Evolutionary conservation across 495 filamentous ascomycete species (phyloP).

Genomic region (Penicillium chermesinum): DNA sequence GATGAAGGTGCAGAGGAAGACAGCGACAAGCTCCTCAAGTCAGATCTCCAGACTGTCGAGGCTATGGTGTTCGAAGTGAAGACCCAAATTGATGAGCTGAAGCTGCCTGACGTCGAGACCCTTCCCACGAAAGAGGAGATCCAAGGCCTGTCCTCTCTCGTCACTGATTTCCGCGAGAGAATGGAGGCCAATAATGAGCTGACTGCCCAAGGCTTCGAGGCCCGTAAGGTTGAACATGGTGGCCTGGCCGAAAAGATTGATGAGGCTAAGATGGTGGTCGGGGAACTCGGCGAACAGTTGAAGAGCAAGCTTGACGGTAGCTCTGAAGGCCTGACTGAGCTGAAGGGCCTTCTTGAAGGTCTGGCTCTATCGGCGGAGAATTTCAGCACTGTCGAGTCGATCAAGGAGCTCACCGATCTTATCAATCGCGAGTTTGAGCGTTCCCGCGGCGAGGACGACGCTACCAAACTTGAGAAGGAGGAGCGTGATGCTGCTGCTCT

Average conservation of each 20-base stretch:
- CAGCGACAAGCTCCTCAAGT: constrained; percentile 65
- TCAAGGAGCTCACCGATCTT: constrained; percentile 75
- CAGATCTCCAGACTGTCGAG: constrained; percentile 72
- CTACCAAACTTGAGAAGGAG: constrained; percentile 66
- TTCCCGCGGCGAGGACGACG: constrained; percentile 61
- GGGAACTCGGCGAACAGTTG: constrained; percentile 61
- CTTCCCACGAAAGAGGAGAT: constrained; percentile 58
- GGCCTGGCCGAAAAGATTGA: constrained; percentile 54
- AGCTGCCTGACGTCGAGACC: constrained; percentile 58
- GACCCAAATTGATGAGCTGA: constrained; percentile 63
- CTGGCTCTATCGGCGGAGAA: constrained; percentile 56
- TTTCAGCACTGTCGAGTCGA: constrained; percentile 53
- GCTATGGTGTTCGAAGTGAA: constrained; percentile 77
- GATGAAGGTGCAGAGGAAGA: constrained; percentile 51
- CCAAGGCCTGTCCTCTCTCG: constrained; percentile 59
- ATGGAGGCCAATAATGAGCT: constrained; percentile 64
- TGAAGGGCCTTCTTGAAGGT: constrained; percentile 56
- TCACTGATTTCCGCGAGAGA: constrained; percentile 66
- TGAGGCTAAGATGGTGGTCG: constrained; percentile 51
- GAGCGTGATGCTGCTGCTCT: constrained; percentile 66
- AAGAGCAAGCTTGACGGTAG: constrained; percentile 57
- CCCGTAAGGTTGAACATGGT: constrained; percentile 62
- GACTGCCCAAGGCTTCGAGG: constrained; percentile 74
- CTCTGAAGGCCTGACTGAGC: constrained; percentile 48
- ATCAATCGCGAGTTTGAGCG: constrained; percentile 80